Base-by-base conservation (phyloP, 140 eudicot species). In the Erigeron philadelphicus region DNA sequence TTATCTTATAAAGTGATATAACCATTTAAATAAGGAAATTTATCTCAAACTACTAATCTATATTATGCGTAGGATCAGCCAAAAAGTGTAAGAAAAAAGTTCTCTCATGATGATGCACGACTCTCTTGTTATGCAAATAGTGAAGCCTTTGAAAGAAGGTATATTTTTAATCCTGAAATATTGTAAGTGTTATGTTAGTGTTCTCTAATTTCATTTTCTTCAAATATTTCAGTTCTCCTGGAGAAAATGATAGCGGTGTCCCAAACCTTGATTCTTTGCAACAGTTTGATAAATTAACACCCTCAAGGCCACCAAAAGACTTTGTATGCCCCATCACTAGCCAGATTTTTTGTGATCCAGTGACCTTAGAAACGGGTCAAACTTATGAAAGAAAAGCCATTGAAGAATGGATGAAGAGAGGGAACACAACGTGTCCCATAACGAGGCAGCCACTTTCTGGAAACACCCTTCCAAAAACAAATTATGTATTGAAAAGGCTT, bases 351-450 rank as follows among this genome's bases (percentile, higher is more conserved):
- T 31, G 52, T 59, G 96, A 86, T 72, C 96, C 96, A 1, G 95
- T 89, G 46, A 89, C 96, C 56, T 85, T 89, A 64, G 96, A 89
- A 82, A 86, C 96, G 0, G 96, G 96, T 58, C 96, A 89, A 72
- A 89, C 96, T 8, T 89, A 89, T 55, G 96, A 89, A 84, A 67
- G 95, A 75, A 89, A 79, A 80, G 96, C 96, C 75, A 89, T 89
- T 67, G 90, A 86, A 79, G 96, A 89, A 76, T 89, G 96, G 96
- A 75, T 87, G 77, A 87, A 82, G 15, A 61, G 96, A 82, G 96
- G 95, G 62, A 89, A 84, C 65, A 86, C 87, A 23, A 84, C 95
- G n/a, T 89, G 96, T 76, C 96, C 96, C 55, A 89, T 89, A 46
- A 89, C 96, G 59, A 67, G 96, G 44, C 96, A 89, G 40, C 85